These are phyloP conservation scores for Pleoardoris graminearum DNA, from an alignment of 2,329 filamentous ascomycete genomes.

Conservation along the genomic window DNA sequence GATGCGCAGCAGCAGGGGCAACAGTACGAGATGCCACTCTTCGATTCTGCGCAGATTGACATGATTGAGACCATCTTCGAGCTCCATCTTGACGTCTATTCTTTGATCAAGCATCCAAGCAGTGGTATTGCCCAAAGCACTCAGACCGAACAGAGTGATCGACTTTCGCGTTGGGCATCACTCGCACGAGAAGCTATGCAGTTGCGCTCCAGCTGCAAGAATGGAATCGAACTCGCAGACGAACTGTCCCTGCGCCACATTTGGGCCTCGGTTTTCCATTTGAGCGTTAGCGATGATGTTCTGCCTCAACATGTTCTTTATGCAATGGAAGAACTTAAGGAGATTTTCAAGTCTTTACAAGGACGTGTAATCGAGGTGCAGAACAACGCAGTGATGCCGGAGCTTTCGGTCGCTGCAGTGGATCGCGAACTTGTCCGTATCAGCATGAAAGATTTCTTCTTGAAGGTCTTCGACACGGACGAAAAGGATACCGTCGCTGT, in stretches of 20 bases:
- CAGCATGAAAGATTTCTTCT: constrained; percentile 95
- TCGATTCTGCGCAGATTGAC: constrained; percentile 50
- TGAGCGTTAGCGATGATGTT: constrained; percentile 60
- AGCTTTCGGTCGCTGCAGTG: constrained; percentile 79
- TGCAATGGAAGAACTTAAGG: constrained; percentile 66
- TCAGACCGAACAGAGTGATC: constrained; percentile 59
- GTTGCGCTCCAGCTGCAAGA: constrained; percentile 31
- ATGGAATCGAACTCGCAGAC: constrained; percentile 30
- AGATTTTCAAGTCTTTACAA: constrained; percentile 53
- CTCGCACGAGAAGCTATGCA: constrained; percentile 60
- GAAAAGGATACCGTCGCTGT: constrained; percentile 78
- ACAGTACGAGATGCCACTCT: constrained; percentile 25
- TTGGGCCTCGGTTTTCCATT: constrained; percentile 67
- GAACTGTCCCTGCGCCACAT: constrained; percentile 63
- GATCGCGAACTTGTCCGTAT: constrained; percentile 90
- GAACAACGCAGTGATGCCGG: constrained; percentile 88
- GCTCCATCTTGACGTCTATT: constrained; percentile 68
- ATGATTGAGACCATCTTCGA: constrained; percentile 66
- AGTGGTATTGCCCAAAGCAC: constrained; percentile 58
- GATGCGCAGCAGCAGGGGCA: constrained; percentile 18
- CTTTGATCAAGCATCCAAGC: constrained; percentile 63
- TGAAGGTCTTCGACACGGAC: constrained; percentile 83
- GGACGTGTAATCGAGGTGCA: constrained; percentile 64
- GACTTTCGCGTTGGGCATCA: constrained; percentile 63
- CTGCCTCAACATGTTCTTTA: constrained; percentile 63